Conservation (phyloP, 228 moss, liverwort and hornwort species). For the Sphagnum fallax region DNA sequence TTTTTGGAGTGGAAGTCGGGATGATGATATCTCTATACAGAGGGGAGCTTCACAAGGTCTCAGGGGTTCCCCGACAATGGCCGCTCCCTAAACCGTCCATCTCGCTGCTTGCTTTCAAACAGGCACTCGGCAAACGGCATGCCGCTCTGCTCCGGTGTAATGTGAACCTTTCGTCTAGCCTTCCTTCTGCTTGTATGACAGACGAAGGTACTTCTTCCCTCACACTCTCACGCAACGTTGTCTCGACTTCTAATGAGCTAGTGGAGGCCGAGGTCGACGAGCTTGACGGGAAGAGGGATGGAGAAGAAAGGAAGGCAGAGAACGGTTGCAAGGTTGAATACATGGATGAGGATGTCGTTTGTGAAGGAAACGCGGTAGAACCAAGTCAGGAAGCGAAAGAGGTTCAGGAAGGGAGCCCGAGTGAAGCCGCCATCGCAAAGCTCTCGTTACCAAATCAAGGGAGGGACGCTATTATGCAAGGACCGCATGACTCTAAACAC, state of each 20-base stretch:
- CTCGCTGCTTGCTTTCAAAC: constrained; percentile 64
- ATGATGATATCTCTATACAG: constrained; percentile 87
- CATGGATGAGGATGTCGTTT: constrained; percentile 39
- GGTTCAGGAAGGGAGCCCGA: constrained; percentile 14
- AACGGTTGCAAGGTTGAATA: constrained; percentile 44
- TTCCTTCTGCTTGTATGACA: constrained; percentile 21
- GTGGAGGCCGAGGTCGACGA: constrained; percentile 33
- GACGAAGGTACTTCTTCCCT: constrained; percentile 32
- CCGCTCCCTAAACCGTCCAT: constrained; percentile 70
- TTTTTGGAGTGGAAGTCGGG: constrained; percentile 1
- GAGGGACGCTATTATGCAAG: too few species aligned
- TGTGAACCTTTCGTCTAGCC: constrained; percentile 1
- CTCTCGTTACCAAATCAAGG: too few species aligned
- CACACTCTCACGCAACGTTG: constrained; percentile 40
- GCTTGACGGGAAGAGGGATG: constrained; percentile 25
- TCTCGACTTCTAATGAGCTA: constrained; percentile 31
- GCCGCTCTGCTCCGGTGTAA: constrained; percentile 37
- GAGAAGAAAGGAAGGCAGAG: constrained; percentile 48
- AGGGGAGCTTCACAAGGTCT: constrained; percentile 94
- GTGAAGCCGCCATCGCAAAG: not conserved
- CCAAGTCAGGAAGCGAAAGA: constrained; percentile 15
- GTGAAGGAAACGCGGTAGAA: constrained; percentile 22
- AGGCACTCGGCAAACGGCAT: constrained; percentile 64
- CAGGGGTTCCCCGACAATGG: constrained; percentile 85
- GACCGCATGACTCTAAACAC: constrained; percentile 7